Evolutionary conservation across 2,329 filamentous ascomycete genomes (phyloP).

Genomic region (Aspergillus sp.): DNA sequence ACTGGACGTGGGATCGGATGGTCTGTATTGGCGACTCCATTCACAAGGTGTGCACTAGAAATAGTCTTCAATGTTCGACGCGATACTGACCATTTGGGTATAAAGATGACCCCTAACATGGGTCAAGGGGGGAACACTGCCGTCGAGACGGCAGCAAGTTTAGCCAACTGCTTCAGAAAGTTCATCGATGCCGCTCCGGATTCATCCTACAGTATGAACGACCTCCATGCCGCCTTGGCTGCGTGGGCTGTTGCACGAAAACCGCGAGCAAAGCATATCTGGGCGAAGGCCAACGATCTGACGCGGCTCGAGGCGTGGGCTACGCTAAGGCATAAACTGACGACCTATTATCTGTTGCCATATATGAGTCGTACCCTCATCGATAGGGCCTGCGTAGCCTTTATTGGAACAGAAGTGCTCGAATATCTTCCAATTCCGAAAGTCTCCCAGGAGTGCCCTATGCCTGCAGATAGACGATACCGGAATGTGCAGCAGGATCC

Average conservation of each 20-base stretch:
- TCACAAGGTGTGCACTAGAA: conserved; percentile 14
- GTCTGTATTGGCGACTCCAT: conserved; percentile 19
- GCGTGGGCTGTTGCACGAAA: background rate
- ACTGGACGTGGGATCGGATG: conserved; percentile 18
- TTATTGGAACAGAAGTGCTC: background rate
- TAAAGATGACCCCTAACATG: conserved; percentile 27
- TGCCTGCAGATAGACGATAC: background rate
- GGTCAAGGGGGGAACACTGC: conserved; percentile 40
- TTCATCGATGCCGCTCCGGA: background rate
- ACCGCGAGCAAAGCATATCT: background rate
- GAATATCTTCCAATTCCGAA: background rate
- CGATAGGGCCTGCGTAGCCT: background rate
- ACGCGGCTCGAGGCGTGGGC: background rate
- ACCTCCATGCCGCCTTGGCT: background rate
- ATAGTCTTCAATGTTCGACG: background rate
- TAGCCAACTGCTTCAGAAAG: conserved; percentile 24
- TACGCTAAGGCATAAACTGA: background rate
- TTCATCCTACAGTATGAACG: background rate
- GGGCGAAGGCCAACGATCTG: background rate
- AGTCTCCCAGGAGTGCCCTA: background rate
- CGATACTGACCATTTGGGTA: too few species aligned
- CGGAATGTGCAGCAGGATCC: background rate
- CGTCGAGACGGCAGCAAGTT: conserved; percentile 35
- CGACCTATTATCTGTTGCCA: background rate
- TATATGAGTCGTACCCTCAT: background rate